Evolutionary conservation across 2,329 filamentous ascomycete genomes (phyloP).

Genomic region (Hypoxylon sp.): DNA sequence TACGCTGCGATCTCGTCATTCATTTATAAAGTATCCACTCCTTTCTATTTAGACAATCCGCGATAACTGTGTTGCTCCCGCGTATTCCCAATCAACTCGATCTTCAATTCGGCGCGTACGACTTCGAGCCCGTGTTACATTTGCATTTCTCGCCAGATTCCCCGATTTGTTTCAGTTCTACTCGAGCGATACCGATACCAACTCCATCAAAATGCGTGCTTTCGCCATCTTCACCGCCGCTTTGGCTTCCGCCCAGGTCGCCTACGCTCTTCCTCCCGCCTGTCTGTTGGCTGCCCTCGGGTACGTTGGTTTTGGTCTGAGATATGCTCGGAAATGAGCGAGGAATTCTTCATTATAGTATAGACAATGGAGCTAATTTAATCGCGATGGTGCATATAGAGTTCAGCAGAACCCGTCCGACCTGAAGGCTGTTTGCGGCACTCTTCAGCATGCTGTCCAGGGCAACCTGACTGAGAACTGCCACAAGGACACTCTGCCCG

Average conservation of each 20-base stretch:
- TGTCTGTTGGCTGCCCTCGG: conserved; percentile 47
- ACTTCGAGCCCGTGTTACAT: conserved; percentile 32
- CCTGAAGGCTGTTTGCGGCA: conserved; percentile 54
- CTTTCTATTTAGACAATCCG: conserved; percentile 31
- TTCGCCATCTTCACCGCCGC: conserved; percentile 41
- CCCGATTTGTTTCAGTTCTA: conserved; percentile 23
- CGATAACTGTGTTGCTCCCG: conserved; percentile 8
- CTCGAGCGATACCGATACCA: conserved; percentile 33
- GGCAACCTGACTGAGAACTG: conserved; percentile 44
- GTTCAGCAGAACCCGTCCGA: conserved; percentile 44
- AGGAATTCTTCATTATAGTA: background rate
- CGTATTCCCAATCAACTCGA: conserved; percentile 27
- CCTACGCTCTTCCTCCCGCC: conserved; percentile 42
- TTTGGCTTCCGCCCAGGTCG: conserved; percentile 41
- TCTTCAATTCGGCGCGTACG: conserved; percentile 31
- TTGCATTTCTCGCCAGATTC: conserved; percentile 34
- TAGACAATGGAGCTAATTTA: conserved; percentile 18
- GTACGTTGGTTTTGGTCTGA: conserved; percentile 33
- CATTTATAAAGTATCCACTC: conserved; percentile 34
- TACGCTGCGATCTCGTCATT: conserved; percentile 41
- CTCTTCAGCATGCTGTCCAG: conserved; percentile 49
- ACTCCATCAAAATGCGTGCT: conserved; percentile 43
- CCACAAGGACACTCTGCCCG: conserved; percentile 36
- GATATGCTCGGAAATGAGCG: background rate
- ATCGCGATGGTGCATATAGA: conserved; percentile 21